A percentile compares a stretch with the other conserved stretches of the same genome.
Evolutionary conservation across 2,329 filamentous ascomycete genomes (phyloP).

Genomic region (Clarireedia monteithiana): DNA sequence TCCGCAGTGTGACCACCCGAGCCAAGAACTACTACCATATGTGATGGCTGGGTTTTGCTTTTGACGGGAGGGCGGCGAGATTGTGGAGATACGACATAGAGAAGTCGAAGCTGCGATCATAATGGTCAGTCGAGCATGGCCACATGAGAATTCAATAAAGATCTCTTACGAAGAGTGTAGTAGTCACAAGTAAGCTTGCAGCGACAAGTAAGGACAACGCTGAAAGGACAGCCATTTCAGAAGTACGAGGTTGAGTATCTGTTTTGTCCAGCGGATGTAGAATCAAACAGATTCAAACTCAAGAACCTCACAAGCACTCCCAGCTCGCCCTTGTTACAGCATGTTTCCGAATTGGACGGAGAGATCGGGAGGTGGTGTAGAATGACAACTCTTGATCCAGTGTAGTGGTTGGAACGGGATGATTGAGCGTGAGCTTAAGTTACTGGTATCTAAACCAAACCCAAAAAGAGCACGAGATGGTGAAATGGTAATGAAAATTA

Average conservation of each 20-base stretch:
- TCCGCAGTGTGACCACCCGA: slow-evolving; percentile 93
- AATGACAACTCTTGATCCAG: too few relatives aligned
- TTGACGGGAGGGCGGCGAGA: slow-evolving; percentile 9
- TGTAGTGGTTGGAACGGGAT: too few relatives aligned
- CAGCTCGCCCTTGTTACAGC: too few relatives aligned
- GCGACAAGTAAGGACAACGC: slow-evolving; percentile 20
- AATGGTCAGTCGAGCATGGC: not conserved
- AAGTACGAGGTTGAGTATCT: slow-evolving; percentile 39
- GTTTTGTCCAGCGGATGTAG: slow-evolving; percentile 29
- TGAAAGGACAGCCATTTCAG: slow-evolving; percentile 21
- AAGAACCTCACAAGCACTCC: too few relatives aligned
- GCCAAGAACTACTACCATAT: slow-evolving; percentile 77
- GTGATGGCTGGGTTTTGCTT: slow-evolving; percentile 35
- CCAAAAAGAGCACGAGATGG: not conserved
- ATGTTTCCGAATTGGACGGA: too few relatives aligned
- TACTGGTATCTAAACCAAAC: not conserved
- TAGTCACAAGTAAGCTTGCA: slow-evolving; percentile 17
- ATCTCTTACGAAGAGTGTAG: slow-evolving; percentile 22
- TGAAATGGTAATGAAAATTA: not conserved
- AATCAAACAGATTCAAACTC: too few relatives aligned
- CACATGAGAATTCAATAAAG: not conserved
- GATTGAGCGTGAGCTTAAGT: not conserved
- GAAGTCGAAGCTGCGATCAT: slow-evolving; percentile 23
- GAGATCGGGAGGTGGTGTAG: too few relatives aligned
- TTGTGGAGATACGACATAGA: slow-evolving; percentile 23